These are phyloP conservation scores for Hypoxylon lenormandii DNA, from an alignment of 495 filamentous ascomycete genomes.

Conservation along the genomic window DNA sequence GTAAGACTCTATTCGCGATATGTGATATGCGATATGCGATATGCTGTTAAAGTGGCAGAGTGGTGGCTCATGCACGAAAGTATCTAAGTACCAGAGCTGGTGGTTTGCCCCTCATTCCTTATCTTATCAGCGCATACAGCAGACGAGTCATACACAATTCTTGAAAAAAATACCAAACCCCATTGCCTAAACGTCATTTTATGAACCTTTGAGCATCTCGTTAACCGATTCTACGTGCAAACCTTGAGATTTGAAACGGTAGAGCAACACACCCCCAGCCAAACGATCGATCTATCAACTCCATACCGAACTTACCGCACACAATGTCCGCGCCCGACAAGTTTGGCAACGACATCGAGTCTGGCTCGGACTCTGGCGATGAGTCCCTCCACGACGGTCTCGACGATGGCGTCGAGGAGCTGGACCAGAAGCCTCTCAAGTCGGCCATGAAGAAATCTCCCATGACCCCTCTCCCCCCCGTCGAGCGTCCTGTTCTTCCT, in stretches of 20 bases:
- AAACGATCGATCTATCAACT: background rate
- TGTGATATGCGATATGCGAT: too few relatives aligned
- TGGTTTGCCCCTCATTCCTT: constrained; percentile 44
- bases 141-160: constrained; percentile 48
- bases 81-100: constrained; percentile 2
- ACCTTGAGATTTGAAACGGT: background rate
- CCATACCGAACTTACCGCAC: constrained; percentile 3
- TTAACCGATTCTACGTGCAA: background rate
- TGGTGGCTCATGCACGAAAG: background rate
- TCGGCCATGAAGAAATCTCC: constrained; percentile 63
- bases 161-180: constrained; percentile 43
- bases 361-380: constrained; percentile 52
- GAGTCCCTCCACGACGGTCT: constrained; percentile 57
- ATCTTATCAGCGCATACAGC: constrained; percentile 39
- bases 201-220: background rate
- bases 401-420: constrained; percentile 55
- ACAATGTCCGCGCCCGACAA: constrained; percentile 46
- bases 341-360: constrained; percentile 49
- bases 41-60: background rate
- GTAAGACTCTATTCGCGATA: too few relatives aligned
- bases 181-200: constrained; percentile 39
- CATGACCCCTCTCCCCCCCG: constrained; percentile 53
- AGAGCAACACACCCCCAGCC: background rate
- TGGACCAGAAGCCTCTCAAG: constrained; percentile 59
- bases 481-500: constrained; percentile 71